Base-by-base conservation (phyloP, 257 asterid genomes). In the Nicotiana paniculata region DNA sequence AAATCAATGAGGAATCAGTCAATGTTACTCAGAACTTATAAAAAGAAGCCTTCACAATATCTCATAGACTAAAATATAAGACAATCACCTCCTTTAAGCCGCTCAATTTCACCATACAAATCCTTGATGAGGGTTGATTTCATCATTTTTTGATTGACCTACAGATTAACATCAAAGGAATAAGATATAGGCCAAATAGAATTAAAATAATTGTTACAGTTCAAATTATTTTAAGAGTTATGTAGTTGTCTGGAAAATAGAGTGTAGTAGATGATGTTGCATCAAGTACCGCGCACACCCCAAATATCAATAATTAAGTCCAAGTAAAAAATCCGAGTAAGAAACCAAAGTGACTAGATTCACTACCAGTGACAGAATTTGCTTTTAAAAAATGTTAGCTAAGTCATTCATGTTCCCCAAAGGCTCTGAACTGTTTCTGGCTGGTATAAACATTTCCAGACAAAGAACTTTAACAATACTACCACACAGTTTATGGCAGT, bases 111-210 rank as follows among this genome's bases (percentile, higher is more conserved):
- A 33, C 78, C 77, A 53, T 81, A 81, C 12, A 81, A 58, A 81
- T 81, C 83, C 67, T 81, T 81, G 64, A 81, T 81, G 35, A 81
- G 77, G 24, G 83, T 66, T 11, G 83, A 81, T 58, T 81, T 81
- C 83, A 81, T 81, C 98, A 95, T 95, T 84, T 95, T 95, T 84
- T 95, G 98, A 85, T 95, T 95, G 69, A 95, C 96, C 98, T 93
- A 83, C 80, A 88, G 28, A 81, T 51, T 26, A 75, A 53, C 77
- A 33, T 26, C 68, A 77, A 51, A 13, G 77, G 17, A 72, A 24
- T 75, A 55, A 62, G 48, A 26, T 75, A 28, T 75, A 28, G 10
- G 39, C 61, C 39, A 58, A 37, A 61, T 35, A 39, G 28, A 51
- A 51, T n/a, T 51, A 53, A 70, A 72, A 12, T 35, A 57, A 26